Conservation (phyloP, 257 asterid species). For the Ajuga chamaepitys region DNA sequence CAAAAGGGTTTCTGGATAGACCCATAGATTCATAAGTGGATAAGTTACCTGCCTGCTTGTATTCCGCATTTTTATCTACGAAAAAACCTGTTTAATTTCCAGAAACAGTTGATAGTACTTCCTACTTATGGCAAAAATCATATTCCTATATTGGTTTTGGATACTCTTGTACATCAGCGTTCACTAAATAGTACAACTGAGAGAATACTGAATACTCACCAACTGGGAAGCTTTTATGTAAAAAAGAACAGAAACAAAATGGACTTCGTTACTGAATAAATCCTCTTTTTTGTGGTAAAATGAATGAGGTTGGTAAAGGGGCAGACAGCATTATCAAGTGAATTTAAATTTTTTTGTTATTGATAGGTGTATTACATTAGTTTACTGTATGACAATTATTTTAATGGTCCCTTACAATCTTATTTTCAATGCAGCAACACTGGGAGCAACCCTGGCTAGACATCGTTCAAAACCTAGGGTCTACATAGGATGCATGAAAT, state of each 20-base stretch:
- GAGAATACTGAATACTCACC: background rate
- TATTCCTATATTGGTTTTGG: background rate
- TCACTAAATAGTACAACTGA: background rate
- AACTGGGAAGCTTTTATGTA: background rate
- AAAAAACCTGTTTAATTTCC: background rate
- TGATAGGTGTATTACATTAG: too few relatives aligned
- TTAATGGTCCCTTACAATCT: background rate
- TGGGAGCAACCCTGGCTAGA: constrained; percentile 71
- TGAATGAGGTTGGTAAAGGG: background rate
- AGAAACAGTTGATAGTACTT: background rate
- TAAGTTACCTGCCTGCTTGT: background rate
- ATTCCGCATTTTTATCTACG: background rate
- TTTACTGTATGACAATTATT: background rate
- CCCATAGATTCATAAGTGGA: background rate
- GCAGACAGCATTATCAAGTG: background rate
- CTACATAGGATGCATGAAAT: constrained; percentile 93
- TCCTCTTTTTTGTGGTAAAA: background rate
- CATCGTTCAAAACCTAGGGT: constrained; percentile 74
- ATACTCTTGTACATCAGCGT: background rate
- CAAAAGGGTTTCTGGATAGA: background rate
- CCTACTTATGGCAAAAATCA: background rate
- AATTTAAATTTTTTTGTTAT: too few relatives aligned
- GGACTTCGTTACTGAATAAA: background rate
- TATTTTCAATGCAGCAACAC: constrained; percentile 52
- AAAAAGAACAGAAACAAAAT: background rate